A percentile compares a stretch with the other conserved stretches of the same genome.
Evolutionary conservation across 129 eudicot genomes (phyloP).

Genomic region (Calendula officinalis): DNA sequence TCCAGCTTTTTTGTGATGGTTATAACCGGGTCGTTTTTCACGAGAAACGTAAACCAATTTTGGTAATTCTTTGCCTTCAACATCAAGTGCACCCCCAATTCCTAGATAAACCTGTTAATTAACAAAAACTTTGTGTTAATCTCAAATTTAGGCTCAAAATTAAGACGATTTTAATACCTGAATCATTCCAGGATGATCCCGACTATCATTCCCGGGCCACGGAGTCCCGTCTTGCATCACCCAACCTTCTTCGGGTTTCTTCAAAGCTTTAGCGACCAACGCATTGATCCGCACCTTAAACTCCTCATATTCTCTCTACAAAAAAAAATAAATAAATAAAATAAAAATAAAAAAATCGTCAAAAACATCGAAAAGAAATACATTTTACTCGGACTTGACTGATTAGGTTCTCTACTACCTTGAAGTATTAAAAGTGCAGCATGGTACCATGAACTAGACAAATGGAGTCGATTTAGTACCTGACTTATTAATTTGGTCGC

Average conservation of each 20-base stretch:
- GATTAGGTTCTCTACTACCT: no score
- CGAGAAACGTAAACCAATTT: conserved; percentile 86
- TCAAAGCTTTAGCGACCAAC: conserved; percentile 78
- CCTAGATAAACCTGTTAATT: conserved; percentile 77
- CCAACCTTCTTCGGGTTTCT: conserved; percentile 99
- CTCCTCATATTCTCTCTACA: conserved; percentile 95
- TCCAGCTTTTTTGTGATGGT: conserved; percentile 97
- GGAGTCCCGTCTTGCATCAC: conserved; percentile 98
- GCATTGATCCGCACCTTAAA: conserved; percentile 91
- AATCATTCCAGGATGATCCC: conserved; percentile 99
- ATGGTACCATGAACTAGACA: no score
- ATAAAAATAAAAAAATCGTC: background rate
- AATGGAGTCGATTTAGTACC: no score
- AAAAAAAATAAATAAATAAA: background rate
- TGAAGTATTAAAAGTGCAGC: no score
- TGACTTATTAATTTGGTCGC: no score
- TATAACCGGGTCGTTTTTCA: conserved; percentile 94
- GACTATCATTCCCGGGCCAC: conserved; percentile 94
- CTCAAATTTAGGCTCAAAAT: background rate
- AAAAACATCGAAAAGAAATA: background rate
- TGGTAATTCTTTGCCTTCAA: conserved; percentile 94
- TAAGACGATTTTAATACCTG: conserved; percentile 42
- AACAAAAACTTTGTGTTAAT: background rate
- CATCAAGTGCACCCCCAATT: conserved; percentile 90
- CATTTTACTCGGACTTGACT: no score